Evolutionary conservation across 2,329 filamentous ascomycete genomes (phyloP), one percentile per base, ranked within the genome.

Genomic region (Talaromyces sp.): DNA sequence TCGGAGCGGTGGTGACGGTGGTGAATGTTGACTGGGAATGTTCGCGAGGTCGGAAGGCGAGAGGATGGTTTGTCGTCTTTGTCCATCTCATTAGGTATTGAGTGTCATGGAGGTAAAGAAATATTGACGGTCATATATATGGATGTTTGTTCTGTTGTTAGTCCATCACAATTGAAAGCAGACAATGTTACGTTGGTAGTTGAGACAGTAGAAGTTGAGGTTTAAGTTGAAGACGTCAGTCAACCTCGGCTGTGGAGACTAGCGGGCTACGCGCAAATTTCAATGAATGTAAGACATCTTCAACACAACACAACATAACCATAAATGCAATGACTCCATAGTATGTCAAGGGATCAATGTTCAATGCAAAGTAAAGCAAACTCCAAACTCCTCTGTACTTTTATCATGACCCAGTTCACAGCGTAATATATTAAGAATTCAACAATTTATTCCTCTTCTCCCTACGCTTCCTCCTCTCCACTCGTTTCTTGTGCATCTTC

Each of bases 401-500:
- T 35, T 43, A 15, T 35, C 10, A 55, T 36, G 7, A 28, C 25
- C 22, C 8, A 40, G 17, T n/a, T 7, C 9, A 15, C 41, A 17
- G 15, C 33, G 22, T 33, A 25, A 54, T 13, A 35, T 31, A 39
- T 35, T 63, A 78, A 33, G 76, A 78, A 62, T 72, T 75, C 56
- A 78, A 68, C 57, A 78, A 56, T 66, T 78, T 78, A 66, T 78
- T 99, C 71, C 94, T 86, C 86, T 97, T 97, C 81, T 99, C 94
- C 75, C 91, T 89, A 70, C 92, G 84, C 86, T 91, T 96, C 75
- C 96, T 76, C 66, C 94, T 84, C 77, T 99, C 94, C 11, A 97
- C 88, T 61, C 92, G 83, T 82, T 96, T 97, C 76, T 84, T 86
- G 78, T 97, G 93, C 94, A 99, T 97, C 80, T 94, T 97, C 78